These are phyloP conservation scores for Globisporangium cystogenes DNA, from an alignment of 352 stramenopile species.

Conservation along the genomic window DNA sequence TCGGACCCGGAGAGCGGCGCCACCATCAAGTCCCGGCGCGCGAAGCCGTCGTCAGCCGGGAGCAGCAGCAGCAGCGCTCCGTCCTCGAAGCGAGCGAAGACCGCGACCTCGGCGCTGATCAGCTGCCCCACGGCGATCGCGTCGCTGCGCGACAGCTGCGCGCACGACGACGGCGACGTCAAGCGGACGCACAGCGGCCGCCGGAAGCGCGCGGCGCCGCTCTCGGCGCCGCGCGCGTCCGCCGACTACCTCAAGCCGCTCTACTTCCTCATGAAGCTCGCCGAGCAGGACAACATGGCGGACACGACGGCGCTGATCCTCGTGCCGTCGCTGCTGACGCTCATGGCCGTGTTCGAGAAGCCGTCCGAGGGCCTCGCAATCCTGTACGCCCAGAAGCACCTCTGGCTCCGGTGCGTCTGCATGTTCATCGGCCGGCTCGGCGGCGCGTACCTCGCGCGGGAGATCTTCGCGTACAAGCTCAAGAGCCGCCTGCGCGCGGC, in stretches of 20 bases:
- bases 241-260: slow-evolving; percentile 50
- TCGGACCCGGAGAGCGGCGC: slow-evolving; percentile 10
- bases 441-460: slow-evolving; percentile 67
- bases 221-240: slow-evolving; percentile 4
- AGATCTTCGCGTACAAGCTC: slow-evolving; percentile 86
- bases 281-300: slow-evolving; percentile 86
- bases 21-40: slow-evolving; percentile 9
- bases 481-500: slow-evolving; percentile 34
- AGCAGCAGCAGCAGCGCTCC: background rate
- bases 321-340: slow-evolving; percentile 71
- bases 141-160: slow-evolving; percentile 7
- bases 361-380: slow-evolving; percentile 54
- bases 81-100: background rate
- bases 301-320: slow-evolving; percentile 83
- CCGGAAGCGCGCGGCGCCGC: slow-evolving; percentile 1
- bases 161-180: background rate
- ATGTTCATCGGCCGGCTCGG: slow-evolving; percentile 77
- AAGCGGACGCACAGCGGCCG: slow-evolving; percentile 1
- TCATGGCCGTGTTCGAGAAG: slow-evolving; percentile 73
- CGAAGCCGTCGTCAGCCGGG: background rate
- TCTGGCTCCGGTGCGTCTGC: slow-evolving; percentile 81
- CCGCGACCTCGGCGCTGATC: background rate
- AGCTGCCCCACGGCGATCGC: slow-evolving; percentile 3
- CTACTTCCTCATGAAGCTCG: slow-evolving; percentile 87
- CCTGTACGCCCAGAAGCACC: slow-evolving; percentile 61